Percentiles rank a stretch among this genome's conserved stretches.
phyloP scores from a whole-genome alignment of 2,329 filamentous ascomycete species.

The Ploettnerulaceae sp. region DNA sequence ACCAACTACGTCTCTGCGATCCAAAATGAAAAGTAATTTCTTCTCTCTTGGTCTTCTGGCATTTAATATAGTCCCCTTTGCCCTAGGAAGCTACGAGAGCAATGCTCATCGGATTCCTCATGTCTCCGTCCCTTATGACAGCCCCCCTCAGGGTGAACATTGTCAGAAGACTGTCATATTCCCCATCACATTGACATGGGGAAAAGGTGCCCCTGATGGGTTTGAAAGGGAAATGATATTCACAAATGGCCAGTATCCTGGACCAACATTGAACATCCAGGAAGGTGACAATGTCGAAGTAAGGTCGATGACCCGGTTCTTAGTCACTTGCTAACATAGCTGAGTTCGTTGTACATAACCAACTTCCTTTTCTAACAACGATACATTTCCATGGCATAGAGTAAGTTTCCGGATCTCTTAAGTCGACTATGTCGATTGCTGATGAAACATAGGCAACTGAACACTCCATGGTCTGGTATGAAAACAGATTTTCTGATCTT shows the following conservation, averaged over 20 bases:
- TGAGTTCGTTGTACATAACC: constrained; percentile 28
- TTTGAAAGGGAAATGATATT: constrained; percentile 22
- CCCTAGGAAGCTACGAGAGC: too few species aligned
- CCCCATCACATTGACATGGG: constrained; percentile 18
- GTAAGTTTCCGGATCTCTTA: constrained; percentile 7
- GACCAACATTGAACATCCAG: constrained; percentile 35
- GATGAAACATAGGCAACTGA: constrained; percentile 21
- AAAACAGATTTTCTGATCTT: neutral
- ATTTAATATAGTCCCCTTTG: too few species aligned
- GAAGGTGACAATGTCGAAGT: constrained; percentile 29
- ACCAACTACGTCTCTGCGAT: too few species aligned
- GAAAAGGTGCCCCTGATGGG: constrained; percentile 19
- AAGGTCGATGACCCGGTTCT: too few species aligned
- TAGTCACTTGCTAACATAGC: constrained; percentile 19
- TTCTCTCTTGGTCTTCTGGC: too few species aligned
- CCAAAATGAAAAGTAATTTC: too few species aligned
- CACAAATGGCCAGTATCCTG: constrained; percentile 28
- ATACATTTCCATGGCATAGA: constrained; percentile 40
- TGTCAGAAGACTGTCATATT: constrained; percentile 4
- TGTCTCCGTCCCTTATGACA: too few species aligned
- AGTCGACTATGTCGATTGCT: constrained; percentile 14
- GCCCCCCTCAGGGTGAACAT: neutral
- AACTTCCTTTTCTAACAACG: constrained; percentile 34
- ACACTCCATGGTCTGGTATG: constrained; percentile 32
- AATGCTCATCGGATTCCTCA: too few species aligned